These are phyloP conservation scores for Claviceps arundinis DNA, from an alignment of 2,329 filamentous ascomycete species.

Conservation along the genomic window DNA sequence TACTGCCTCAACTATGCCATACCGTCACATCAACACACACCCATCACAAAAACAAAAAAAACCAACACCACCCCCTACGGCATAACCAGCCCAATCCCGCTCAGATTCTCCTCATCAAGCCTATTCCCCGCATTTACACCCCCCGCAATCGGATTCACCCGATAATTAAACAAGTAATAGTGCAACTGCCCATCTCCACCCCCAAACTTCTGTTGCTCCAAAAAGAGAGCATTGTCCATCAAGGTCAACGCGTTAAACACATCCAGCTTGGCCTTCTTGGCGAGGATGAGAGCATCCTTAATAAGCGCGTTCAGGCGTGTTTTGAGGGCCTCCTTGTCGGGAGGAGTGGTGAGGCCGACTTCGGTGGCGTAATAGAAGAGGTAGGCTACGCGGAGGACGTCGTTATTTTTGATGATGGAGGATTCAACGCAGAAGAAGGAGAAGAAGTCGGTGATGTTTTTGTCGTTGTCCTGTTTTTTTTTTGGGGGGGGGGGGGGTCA, in stretches of 20 bases:
- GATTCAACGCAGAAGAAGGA: conserved; percentile 95
- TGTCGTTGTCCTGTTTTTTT: conserved; percentile 36
- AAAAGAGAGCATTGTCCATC: conserved; percentile 86
- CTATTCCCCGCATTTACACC: conserved; percentile 71
- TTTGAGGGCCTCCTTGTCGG: conserved; percentile 50
- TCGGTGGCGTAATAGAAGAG: conserved; percentile 95
- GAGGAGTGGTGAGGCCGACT: conserved; percentile 48
- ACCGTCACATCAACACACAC: neutral
- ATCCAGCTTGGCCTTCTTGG: conserved; percentile 75
- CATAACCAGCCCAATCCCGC: conserved; percentile 85
- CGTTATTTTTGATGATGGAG: conserved; percentile 73
- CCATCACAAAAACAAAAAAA: neutral
- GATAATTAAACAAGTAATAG: conserved; percentile 97
- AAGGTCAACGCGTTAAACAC: conserved; percentile 93
- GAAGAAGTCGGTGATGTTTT: conserved; percentile 90
- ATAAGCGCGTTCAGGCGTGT: conserved; percentile 68
- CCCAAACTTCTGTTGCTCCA: conserved; percentile 89
- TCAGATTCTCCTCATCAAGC: conserved; percentile 63
- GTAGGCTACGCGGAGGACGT: conserved; percentile 77
- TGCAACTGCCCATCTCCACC: conserved; percentile 88
- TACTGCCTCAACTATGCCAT: too few relatives aligned
- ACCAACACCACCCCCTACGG: conserved; percentile 17
- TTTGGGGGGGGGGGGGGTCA: neutral
- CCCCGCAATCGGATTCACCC: conserved; percentile 69
- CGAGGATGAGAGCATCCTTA: conserved; percentile 74